phyloP scores from a whole-genome alignment of 495 filamentous ascomycete species.

The Talaromyces borbonicus region DNA sequence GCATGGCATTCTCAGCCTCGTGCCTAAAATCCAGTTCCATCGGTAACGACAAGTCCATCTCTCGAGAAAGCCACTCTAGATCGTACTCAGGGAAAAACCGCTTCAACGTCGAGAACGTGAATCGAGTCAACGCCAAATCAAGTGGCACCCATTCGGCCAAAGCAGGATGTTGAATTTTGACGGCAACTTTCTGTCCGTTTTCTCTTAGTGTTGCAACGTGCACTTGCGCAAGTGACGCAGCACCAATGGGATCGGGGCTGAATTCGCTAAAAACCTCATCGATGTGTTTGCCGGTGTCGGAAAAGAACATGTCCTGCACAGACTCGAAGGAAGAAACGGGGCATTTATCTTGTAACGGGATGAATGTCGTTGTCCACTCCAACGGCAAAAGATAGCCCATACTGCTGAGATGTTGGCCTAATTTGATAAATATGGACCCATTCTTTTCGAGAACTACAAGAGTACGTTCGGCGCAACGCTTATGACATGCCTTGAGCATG shows the following conservation, averaged over 20 bases:
- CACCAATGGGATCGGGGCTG: constrained; percentile 69
- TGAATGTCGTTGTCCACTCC: constrained; percentile 95
- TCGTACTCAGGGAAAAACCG: constrained; percentile 96
- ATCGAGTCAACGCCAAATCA: constrained; percentile 76
- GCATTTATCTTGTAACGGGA: constrained; percentile 92
- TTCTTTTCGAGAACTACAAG: constrained; percentile 83
- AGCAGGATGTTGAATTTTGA: constrained; percentile 92
- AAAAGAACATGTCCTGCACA: constrained; percentile 73
- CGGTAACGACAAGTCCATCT: constrained; percentile 86
- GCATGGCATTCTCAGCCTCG: constrained; percentile 78
- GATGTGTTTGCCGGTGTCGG: constrained; percentile 73
- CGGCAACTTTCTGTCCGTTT: constrained; percentile 84
- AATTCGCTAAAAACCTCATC: constrained; percentile 80
- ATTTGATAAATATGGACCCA: constrained; percentile 96
- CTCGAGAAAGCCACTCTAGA: constrained; percentile 85
- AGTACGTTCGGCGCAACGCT: constrained; percentile 84
- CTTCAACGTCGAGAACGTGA: constrained; percentile 84
- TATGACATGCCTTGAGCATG: constrained; percentile 76
- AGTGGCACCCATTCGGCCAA: constrained; percentile 87
- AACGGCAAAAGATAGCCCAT: constrained; percentile 91
- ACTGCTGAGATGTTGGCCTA: constrained; percentile 92
- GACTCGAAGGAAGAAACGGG: constrained; percentile 87
- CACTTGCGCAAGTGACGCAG: constrained; percentile 90
- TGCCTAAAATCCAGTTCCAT: constrained; percentile 83
- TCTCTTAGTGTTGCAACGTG: constrained; percentile 80